Conservation (phyloP, 2,329 filamentous ascomycete species). For the Huntiella moniliformis region DNA sequence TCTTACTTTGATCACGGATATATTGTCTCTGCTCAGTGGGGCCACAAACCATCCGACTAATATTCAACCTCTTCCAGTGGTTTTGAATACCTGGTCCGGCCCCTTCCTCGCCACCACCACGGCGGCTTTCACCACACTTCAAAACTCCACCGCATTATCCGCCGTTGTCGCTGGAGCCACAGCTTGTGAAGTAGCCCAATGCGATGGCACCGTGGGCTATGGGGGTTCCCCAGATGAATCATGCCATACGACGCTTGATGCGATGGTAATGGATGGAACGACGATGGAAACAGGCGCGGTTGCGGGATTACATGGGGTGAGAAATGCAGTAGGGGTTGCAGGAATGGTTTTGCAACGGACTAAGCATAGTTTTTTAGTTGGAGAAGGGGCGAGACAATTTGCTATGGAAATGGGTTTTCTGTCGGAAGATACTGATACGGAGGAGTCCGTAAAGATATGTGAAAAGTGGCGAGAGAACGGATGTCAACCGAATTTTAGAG, state of each 20-base stretch:
- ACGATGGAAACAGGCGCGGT: constrained; percentile 36
- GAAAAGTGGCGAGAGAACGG: constrained; percentile 22
- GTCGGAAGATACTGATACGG: constrained; percentile 25
- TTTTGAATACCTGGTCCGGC: constrained; percentile 37
- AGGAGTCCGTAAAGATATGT: constrained; percentile 23
- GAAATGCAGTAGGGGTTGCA: constrained; percentile 30
- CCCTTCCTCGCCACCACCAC: constrained; percentile 33
- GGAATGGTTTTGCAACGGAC: constrained; percentile 32
- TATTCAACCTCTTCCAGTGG: constrained; percentile 22
- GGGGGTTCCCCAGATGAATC: constrained; percentile 35
- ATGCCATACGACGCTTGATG: constrained; percentile 39
- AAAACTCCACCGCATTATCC: constrained; percentile 25
- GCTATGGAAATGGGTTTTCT: constrained; percentile 32
- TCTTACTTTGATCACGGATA: too few relatives aligned
- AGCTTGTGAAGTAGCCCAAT: constrained; percentile 32
- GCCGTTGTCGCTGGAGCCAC: constrained; percentile 32
- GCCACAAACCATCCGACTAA: not conserved
- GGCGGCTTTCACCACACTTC: constrained; percentile 26
- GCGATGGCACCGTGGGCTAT: constrained; percentile 35
- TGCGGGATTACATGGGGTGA: constrained; percentile 29
- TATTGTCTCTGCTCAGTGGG: too few relatives aligned
- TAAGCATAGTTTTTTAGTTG: constrained; percentile 31
- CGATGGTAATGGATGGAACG: constrained; percentile 37
- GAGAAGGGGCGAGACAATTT: constrained; percentile 34
- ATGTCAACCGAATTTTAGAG: constrained; percentile 33